Evolutionary conservation across 2,329 filamentous ascomycete species (phyloP), one percentile per base, ranked within the genome.

Genomic region (Rhinocladiella mackenziei): DNA sequence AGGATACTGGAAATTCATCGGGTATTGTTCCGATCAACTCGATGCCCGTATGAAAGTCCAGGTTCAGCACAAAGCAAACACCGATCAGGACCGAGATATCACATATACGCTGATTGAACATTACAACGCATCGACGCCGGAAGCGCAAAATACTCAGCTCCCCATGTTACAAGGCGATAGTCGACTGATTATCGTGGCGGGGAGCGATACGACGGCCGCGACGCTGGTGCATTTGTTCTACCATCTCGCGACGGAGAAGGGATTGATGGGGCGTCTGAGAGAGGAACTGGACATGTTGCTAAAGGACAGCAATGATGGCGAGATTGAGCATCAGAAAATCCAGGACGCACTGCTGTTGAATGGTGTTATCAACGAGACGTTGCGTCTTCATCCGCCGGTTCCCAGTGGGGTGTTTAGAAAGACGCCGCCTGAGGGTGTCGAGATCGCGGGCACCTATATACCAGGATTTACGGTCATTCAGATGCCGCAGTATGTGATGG

Each of bases 161-260:
- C 53, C 54, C 14, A 43, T 57, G 20, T 47, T 64, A 11, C 48
- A 54, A 26, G 61, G 58, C n/a, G 60, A 62, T 40, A 43, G 56
- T 2, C 50, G 56, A 5, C 43, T 62, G n/a, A 58, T 61, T 14
- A 55, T 62, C 35, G 54, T 61, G 6, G 60, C 60, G 10, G 60
- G 60, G 15, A 56, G 55, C 25, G 70, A 73, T 47, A 73, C 69
- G 5, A 69, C 67, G 0, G 59, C 67, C 5, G 60, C 63, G 1
- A 62, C 66, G 0, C 51, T 73, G 14, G 62, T 65, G 1, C 59
- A 60, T 38, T 55, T 70, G 5, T 68, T 74, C 56, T 72, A 68
- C 49, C 52, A 65, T 31, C 55, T 66, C 3, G 61, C 59, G 4
- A 55, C 54, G 8, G 51, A 63, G 25, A 32, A 44, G 6, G 41